Percentiles rank a stretch among this genome's conserved stretches.
These are phyloP conservation scores for Didymella keratinophila DNA, from an alignment of 2,329 filamentous ascomycete genomes.

Conservation along the genomic window DNA sequence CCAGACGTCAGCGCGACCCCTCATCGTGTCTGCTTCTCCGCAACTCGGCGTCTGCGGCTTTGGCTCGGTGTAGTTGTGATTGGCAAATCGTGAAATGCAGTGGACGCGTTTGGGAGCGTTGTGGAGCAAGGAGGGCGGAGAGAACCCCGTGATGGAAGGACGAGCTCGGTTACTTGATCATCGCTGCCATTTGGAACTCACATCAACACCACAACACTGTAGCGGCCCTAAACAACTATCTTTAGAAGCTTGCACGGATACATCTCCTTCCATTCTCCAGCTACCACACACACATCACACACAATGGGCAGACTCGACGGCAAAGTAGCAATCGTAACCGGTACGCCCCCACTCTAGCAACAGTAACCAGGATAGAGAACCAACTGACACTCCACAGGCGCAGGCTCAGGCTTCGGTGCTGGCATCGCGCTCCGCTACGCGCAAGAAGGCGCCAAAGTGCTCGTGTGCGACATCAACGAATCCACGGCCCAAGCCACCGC, in stretches of 20 bases:
- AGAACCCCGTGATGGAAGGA: conserved; percentile 8
- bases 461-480: conserved; percentile 68
- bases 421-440: conserved; percentile 68
- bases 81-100: conserved; percentile 3
- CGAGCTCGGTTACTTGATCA: conserved; percentile 15
- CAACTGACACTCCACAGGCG: conserved; percentile 52
- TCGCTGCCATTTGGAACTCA: background rate
- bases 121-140: conserved; percentile 3
- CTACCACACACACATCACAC: background rate
- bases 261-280: background rate
- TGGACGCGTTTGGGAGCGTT: background rate
- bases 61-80: conserved; percentile 11
- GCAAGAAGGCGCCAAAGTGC: conserved; percentile 66
- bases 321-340: conserved; percentile 66
- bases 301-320: conserved; percentile 56
- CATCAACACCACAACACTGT: background rate
- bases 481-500: conserved; percentile 61
- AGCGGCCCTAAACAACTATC: background rate
- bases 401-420: conserved; percentile 69
- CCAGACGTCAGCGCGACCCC: conserved; percentile 18
- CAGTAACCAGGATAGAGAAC: background rate
- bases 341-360: conserved; percentile 35
- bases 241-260: background rate
- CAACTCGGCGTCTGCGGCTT: conserved; percentile 5
- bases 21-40: conserved; percentile 14